Evolutionary conservation across 345 rosid genomes (phyloP).

Genomic region (Erysimum cheiranthoides): DNA sequence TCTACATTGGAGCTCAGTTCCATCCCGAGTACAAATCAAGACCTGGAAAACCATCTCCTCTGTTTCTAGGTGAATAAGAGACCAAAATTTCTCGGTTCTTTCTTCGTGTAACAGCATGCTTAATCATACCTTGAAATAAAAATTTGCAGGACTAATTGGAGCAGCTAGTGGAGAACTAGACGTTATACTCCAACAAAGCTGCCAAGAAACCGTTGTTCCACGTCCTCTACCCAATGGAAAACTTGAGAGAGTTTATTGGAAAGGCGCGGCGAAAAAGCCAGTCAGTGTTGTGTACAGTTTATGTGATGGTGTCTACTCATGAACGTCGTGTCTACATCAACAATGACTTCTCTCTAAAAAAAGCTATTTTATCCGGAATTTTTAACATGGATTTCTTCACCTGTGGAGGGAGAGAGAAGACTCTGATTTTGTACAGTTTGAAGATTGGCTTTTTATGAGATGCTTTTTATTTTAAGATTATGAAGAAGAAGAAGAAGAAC

Average conservation of each 20-base stretch:
- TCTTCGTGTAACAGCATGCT: neutral
- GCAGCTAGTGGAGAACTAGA: slow-evolving; percentile 81
- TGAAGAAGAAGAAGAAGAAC: slow-evolving; percentile 36
- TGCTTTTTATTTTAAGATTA: slow-evolving; percentile 23
- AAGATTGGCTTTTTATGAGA: slow-evolving; percentile 37
- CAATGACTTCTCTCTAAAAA: slow-evolving; percentile 31
- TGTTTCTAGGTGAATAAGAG: slow-evolving; percentile 71
- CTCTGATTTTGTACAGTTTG: slow-evolving; percentile 44
- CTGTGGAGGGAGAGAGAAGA: slow-evolving; percentile 35
- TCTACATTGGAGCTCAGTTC: slow-evolving; percentile 82
- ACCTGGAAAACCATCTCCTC: slow-evolving; percentile 90
- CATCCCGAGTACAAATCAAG: slow-evolving; percentile 98
- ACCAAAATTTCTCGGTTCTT: neutral
- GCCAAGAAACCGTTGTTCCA: slow-evolving; percentile 48
- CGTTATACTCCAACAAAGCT: slow-evolving; percentile 48
- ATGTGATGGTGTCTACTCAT: slow-evolving; percentile 68
- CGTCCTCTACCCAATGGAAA: slow-evolving; percentile 52
- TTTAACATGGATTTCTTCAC: slow-evolving; percentile 44
- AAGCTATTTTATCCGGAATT: slow-evolving; percentile 40
- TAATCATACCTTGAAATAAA: neutral
- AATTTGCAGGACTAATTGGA: slow-evolving; percentile 73
- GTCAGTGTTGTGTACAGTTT: slow-evolving; percentile 59
- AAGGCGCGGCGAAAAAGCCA: slow-evolving; percentile 56
- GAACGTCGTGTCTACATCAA: slow-evolving; percentile 34
- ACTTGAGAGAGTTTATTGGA: slow-evolving; percentile 48